These are phyloP conservation scores for Lizonia empirigonia DNA, from an alignment of 2,329 filamentous ascomycete genomes.

Conservation along the genomic window DNA sequence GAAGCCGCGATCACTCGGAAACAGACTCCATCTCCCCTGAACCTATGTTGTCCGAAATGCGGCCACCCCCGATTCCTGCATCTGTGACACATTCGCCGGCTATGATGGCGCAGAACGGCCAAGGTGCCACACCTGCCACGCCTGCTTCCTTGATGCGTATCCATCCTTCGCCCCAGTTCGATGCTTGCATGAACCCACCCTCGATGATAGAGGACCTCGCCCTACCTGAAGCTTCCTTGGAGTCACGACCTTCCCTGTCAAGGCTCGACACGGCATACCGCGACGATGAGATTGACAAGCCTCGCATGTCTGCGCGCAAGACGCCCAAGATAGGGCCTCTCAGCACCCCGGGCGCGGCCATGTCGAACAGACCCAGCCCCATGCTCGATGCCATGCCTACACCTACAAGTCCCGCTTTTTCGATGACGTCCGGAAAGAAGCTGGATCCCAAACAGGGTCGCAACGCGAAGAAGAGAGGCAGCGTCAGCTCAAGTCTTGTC, in stretches of 20 bases:
- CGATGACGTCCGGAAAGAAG: conserved; percentile 36
- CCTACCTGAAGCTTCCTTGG: conserved; percentile 71
- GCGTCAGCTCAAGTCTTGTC: conserved; percentile 66
- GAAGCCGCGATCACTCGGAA: conserved; percentile 50
- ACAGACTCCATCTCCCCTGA: conserved; percentile 58
- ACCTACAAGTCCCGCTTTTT: conserved; percentile 51
- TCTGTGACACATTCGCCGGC: conserved; percentile 72
- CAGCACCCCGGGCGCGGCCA: conserved; percentile 52
- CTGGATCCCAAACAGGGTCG: conserved; percentile 35
- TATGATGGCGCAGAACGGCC: conserved; percentile 57
- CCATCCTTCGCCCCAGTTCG: conserved; percentile 46
- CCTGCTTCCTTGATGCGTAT: conserved; percentile 81
- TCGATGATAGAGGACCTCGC: conserved; percentile 64
- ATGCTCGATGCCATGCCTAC: conserved; percentile 60
- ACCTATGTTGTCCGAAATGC: conserved; percentile 56
- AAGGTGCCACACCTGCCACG: conserved; percentile 62
- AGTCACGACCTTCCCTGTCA: conserved; percentile 53
- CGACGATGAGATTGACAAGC: conserved; percentile 59
- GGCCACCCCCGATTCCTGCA: conserved; percentile 67
- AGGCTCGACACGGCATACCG: conserved; percentile 58
- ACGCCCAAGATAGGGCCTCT: conserved; percentile 68
- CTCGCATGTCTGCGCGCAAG: conserved; percentile 66
- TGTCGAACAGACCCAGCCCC: conserved; percentile 53
- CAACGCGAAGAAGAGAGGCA: conserved; percentile 57
- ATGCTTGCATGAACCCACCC: conserved; percentile 27